These are phyloP conservation scores for Malus asiatica DNA, from an alignment of 306 rosid species.

Conservation along the genomic window DNA sequence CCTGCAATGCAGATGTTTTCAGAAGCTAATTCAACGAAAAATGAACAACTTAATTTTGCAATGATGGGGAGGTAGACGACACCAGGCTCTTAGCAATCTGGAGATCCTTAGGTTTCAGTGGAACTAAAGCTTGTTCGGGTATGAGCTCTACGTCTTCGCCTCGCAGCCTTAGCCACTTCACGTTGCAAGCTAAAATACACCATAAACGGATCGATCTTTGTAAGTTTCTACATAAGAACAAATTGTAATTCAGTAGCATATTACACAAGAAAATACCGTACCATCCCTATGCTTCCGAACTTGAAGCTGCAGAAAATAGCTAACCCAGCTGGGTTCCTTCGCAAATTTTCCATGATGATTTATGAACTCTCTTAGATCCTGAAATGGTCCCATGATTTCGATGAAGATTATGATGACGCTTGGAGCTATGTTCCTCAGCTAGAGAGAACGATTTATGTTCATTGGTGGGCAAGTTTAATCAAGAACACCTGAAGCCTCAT, in stretches of 20 bases:
- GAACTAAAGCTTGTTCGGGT: slow-evolving; percentile 52
- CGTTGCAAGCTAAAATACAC: slow-evolving; percentile 65
- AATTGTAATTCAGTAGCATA: neutral
- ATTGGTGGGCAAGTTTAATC: neutral
- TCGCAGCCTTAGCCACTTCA: slow-evolving; percentile 78
- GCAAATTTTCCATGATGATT: neutral
- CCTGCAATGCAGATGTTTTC: slow-evolving; percentile 36
- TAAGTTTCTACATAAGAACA: neutral
- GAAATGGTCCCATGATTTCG: neutral
- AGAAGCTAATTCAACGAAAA: neutral
- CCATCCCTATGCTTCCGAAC: slow-evolving; percentile 82
- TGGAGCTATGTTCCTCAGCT: neutral
- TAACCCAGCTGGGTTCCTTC: slow-evolving; percentile 94
- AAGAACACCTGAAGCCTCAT: neutral
- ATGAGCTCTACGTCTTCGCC: slow-evolving; percentile 55
- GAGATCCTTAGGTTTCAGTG: slow-evolving; percentile 62
- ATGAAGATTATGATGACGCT: neutral
- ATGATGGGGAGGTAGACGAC: slow-evolving; percentile 30
- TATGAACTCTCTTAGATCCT: neutral
- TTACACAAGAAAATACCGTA: slow-evolving; percentile 43
- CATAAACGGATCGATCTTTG: neutral
- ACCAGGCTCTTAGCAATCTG: slow-evolving; percentile 78
- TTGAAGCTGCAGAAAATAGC: slow-evolving; percentile 85
- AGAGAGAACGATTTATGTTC: neutral
- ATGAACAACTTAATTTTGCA: neutral